Conservation (phyloP, 139 green algal species). For the Chlamydomonas incerta region DNA sequence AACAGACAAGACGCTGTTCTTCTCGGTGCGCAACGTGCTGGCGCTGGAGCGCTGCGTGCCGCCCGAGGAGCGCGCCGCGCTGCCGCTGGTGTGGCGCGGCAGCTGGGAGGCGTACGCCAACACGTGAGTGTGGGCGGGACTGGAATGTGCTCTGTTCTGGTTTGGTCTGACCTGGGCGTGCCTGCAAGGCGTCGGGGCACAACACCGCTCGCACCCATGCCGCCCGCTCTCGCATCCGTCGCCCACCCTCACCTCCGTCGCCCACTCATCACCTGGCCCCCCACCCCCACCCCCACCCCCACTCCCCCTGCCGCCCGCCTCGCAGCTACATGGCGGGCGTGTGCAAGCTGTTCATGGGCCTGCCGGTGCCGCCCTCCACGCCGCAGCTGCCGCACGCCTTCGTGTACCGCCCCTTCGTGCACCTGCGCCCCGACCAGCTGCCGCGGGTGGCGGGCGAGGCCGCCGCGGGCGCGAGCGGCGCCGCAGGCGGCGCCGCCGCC, state of each 20-base stretch:
- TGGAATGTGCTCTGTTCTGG: not conserved
- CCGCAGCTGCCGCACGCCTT: conserved; percentile 20
- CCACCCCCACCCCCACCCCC: not conserved
- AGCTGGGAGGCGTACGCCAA: conserved; percentile 24
- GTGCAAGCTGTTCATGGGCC: conserved; percentile 27
- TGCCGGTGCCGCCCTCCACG: conserved; percentile 13
- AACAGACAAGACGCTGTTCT: conserved; percentile 37
- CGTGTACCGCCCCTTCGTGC: conserved; percentile 4
- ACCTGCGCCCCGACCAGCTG: not conserved
- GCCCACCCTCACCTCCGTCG: not conserved
- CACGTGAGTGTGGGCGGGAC: conserved; percentile 24
- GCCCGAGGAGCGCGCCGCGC: not conserved
- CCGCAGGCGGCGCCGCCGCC: too few relatives aligned
- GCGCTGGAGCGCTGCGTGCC: conserved; percentile 25
- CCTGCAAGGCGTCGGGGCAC: too few relatives aligned
- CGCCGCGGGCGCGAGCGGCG: too few relatives aligned
- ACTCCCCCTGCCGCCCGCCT: not conserved
- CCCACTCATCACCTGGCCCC: not conserved
- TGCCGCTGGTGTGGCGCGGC: conserved; percentile 34
- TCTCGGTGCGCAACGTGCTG: conserved; percentile 41
- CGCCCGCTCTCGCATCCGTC: not conserved
- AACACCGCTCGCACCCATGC: not conserved
- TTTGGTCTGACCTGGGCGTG: too few relatives aligned
- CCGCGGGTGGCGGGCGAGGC: conserved; percentile 11
- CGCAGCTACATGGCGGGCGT: conserved; percentile 35